Evolutionary conservation across 305 asterid species (phyloP), one percentile per base, ranked within the genome.

Genomic region (Petunia hybrid): DNA sequence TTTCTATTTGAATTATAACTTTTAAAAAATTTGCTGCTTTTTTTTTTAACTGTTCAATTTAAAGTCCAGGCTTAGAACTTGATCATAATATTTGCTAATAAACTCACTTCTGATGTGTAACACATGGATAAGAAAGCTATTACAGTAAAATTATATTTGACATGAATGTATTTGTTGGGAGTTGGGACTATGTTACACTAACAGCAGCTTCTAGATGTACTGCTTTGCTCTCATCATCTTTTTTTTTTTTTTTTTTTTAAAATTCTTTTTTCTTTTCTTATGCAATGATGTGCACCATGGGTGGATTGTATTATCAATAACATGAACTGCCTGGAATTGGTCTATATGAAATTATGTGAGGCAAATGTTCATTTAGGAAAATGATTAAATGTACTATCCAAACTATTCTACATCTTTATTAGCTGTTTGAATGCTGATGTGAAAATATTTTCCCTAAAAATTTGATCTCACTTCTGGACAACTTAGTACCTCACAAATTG

Each of bases 301-400:
- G 8, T 67, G 74, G 53, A 36, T 14, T 67, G 74, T 65, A 53
- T 53, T 53, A 46, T 46, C 53, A 9, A 10, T 2, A 53, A 53
- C 16, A 1, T 12, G n/a, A 53, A 16, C 60, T 53, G 12, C 0
- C 71, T 4, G n/a, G 53, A 1, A 67, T 67, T 67, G 36, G 1
- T n/a, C 7, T 67, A n/a, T 12, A 67, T 41, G 74, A 67, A 67
- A 67, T 67, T 67, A 67, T 67, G 51, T 13, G 73, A 40, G 53
- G 48, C 38, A 40, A 14, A 41, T 6, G 74, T 66, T 41, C 14
- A 67, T 7, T 40, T n/a, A 14, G n/a, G 38, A 53, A 67, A 41
- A 67, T 14, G 38, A 67, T 14, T 22, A 41, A 7, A 41, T 13
- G n/a, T 41, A 41, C 31, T 22, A 22, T 22, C 31, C 0, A 22